phyloP scores from a whole-genome alignment of 2,329 filamentous ascomycete genomes.

The Xylariaceae sp. region DNA sequence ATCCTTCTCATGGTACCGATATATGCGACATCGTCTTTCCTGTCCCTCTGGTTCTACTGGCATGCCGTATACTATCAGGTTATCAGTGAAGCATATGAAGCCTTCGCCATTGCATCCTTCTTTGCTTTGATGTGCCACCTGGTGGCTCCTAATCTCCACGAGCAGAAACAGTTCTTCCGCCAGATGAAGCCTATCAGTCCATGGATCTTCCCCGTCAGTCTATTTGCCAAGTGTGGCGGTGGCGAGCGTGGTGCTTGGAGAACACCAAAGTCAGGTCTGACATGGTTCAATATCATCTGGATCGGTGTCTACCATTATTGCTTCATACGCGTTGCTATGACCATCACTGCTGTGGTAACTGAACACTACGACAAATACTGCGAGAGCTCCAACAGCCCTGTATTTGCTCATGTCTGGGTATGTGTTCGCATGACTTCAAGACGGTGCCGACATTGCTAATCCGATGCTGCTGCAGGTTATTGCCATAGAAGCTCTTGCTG shows the following conservation, averaged over 20 bases:
- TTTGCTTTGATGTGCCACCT: constrained; percentile 80
- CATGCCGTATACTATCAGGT: constrained; percentile 78
- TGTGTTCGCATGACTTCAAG: constrained; percentile 18
- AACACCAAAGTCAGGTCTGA: constrained; percentile 73
- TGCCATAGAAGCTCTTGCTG: constrained; percentile 63
- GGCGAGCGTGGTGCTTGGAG: constrained; percentile 64
- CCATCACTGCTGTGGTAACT: constrained; percentile 68
- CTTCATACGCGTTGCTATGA: constrained; percentile 74
- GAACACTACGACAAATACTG: constrained; percentile 69
- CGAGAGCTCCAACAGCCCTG: constrained; percentile 68
- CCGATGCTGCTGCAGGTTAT: constrained; percentile 44
- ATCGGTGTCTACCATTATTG: constrained; percentile 81
- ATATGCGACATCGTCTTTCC: constrained; percentile 68
- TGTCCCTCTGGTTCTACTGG: constrained; percentile 68
- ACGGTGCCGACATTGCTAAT: background rate
- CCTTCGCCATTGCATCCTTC: constrained; percentile 82
- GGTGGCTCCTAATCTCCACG: constrained; percentile 68
- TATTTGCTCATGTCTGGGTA: constrained; percentile 83
- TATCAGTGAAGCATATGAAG: constrained; percentile 80
- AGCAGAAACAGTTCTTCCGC: constrained; percentile 78
- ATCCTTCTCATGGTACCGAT: constrained; percentile 86
- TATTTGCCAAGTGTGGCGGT: constrained; percentile 65
- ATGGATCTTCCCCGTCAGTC: constrained; percentile 71
- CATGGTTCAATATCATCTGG: constrained; percentile 88
- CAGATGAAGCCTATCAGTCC: constrained; percentile 57